A percentile compares a stretch with the other conserved stretches of the same genome.
Conservation (phyloP, 768 basidiomycete species). For the Boletus sp. region DNA sequence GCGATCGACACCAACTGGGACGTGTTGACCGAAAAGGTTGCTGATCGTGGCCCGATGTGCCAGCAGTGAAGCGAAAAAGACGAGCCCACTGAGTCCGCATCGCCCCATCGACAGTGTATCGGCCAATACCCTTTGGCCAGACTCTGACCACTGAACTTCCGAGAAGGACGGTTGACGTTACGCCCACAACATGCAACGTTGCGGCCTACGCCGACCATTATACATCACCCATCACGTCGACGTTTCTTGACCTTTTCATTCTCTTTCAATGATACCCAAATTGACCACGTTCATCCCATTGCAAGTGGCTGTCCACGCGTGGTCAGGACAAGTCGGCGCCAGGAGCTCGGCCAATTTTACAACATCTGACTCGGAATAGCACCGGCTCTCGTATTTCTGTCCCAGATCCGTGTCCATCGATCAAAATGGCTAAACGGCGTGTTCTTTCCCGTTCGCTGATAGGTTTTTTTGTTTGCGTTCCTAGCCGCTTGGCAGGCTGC, state of each 20-base stretch:
- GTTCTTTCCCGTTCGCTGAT: conserved; percentile 10
- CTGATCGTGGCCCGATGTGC: conserved; percentile 3
- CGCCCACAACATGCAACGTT: conserved; percentile 14
- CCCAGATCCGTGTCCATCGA: conserved; percentile 14
- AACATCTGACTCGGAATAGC: conserved; percentile 2
- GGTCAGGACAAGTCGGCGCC: conserved; percentile 2
- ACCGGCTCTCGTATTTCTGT: conserved; percentile 4
- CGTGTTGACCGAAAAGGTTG: background rate
- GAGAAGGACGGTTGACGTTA: conserved; percentile 14
- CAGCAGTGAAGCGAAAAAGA: conserved; percentile 1
- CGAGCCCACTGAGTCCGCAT: background rate
- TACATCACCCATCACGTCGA: conserved; percentile 2
- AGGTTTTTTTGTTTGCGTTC: conserved; percentile 19
- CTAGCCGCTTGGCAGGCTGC: conserved; percentile 15
- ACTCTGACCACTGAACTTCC: conserved; percentile 1
- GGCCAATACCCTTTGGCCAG: conserved; percentile 12
- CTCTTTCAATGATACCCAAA: background rate
- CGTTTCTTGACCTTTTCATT: background rate
- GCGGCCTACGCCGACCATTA: conserved; percentile 1
- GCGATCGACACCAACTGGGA: conserved; percentile 10
- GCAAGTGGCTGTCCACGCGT: background rate
- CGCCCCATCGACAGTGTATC: conserved; percentile 18
- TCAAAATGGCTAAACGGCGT: conserved; percentile 13
- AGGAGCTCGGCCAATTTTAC: conserved; percentile 7
- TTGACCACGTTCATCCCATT: conserved; percentile 5